Evolutionary conservation across 345 rosid genomes (phyloP), one percentile per base, ranked within the genome.

Genomic region (Eucalyptus erythrocorys): DNA sequence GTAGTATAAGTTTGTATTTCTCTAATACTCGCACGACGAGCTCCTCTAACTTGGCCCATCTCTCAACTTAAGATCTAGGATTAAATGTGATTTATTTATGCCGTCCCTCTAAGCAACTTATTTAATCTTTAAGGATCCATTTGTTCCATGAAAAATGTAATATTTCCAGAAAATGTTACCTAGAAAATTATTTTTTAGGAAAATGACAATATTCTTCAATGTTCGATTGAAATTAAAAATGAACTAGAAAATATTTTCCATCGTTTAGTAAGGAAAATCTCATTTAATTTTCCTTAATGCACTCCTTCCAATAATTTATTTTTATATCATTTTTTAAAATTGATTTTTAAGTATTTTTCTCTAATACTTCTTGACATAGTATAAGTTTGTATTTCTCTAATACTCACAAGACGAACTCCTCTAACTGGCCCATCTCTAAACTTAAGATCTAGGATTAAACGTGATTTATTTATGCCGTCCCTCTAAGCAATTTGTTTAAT

Each of bases 131-230:
- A 51, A 51, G 9, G 0, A 17, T 51, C 4, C 9, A 0, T 51
- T 17, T 0, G 0, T 51, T 50, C 19, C 1, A 1, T 1, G 1
- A 51, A 51, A 17, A 51, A 51, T 7, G 0, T 50, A 2, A 50
- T 6, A 17, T 6, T 6, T 50, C 0, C 55, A 50, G 0, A 49
- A 48, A 48, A 48, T 48, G 3, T 48, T 48, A 14, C 0, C 6
- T 48, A 48, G 14, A 4, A 48, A 48, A 0, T 0, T 5, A 48
- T 48, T 48, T 48, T 48, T 48, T 5, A 48, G 14, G 5, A 12
- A 12, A 48, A 48, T 16, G 53, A 50, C 2, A 50, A 50, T 6
- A 50, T 50, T 50, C 3, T 49, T 6, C 0, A 2, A 1, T 15
- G 1, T 49, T 49, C 0, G 1, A 16, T 0, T 16, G 3, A 50